Conservation (phyloP, 2,329 filamentous ascomycete genomes). For the Monosporascus sp. region DNA sequence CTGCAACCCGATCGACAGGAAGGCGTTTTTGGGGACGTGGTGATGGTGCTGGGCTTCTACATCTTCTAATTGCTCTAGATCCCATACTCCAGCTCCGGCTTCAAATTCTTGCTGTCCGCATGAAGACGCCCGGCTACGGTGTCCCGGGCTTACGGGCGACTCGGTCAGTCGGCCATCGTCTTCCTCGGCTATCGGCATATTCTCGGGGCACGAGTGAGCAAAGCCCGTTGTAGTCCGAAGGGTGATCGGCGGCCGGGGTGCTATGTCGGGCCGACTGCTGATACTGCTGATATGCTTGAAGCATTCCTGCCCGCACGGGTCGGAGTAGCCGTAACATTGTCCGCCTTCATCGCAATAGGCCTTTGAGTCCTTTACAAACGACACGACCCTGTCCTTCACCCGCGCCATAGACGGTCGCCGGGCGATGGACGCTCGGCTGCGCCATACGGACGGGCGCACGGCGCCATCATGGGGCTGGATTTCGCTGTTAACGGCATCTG, state of each 20-base stretch:
- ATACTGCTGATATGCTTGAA: constrained; percentile 51
- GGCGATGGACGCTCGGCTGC: constrained; percentile 22
- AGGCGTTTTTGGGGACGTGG: constrained; percentile 90
- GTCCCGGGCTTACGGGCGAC: constrained; percentile 17
- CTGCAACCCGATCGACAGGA: constrained; percentile 90
- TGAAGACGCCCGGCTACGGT: constrained; percentile 23
- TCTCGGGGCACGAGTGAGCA: constrained; percentile 14
- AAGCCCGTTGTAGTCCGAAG: constrained; percentile 38
- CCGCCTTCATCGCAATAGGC: constrained; percentile 55
- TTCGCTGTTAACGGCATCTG: constrained; percentile 17
- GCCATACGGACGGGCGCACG: constrained; percentile 2
- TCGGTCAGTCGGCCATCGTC: constrained; percentile 15
- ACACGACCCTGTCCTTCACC: constrained; percentile 53
- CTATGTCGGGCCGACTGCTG: constrained; percentile 29
- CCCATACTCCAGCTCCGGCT: constrained; percentile 10
- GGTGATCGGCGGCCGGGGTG: constrained; percentile 30
- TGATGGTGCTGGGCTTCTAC: constrained; percentile 70
- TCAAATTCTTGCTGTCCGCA: constrained; percentile 27
- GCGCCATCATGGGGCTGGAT: constrained; percentile 9
- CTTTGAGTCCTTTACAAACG: constrained; percentile 61
- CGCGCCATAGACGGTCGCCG: constrained; percentile 49
- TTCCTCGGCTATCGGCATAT: constrained; percentile 24
- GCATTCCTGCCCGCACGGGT: constrained; percentile 61
- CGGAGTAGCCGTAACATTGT: constrained; percentile 58
- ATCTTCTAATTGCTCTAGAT: constrained; percentile 30